Evolutionary conservation across 2,329 filamentous ascomycete genomes (phyloP), one percentile per base, ranked within the genome.

Genomic region (Dothistroma pini): DNA sequence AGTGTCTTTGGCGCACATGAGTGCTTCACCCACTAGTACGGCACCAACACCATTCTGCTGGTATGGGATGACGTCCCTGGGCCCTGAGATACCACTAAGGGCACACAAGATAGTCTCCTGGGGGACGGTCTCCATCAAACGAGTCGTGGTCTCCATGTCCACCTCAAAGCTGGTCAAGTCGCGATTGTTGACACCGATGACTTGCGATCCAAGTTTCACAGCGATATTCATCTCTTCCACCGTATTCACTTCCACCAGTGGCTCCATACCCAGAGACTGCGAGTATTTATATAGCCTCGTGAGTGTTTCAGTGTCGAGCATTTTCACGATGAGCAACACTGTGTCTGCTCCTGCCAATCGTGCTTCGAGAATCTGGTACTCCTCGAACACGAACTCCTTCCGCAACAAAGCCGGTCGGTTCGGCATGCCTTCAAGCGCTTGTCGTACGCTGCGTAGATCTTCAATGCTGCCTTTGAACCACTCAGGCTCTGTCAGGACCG

Each of bases 401-500:
- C 96, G 87, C 32, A 99, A 79, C 12, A 99, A 85, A 1, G 93
- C 96, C 2, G 95, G 96, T 56, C 95, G 85, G 74, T 97, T 96
- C 1, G 91, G 88, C 88, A 99, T 92, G 12, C 89, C 89, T 69
- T 92, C 86, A n/a, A 99, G 80, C 54, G 90, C 92, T 75, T 93
- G 90, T 50, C 95, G 86, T 32, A 97, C 95, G 35, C 89, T 86
- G 62, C 90, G 86, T 57, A 99, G 79, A 74, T 99, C 95, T 61
- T 99, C 93, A 63, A 99, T 93, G 76, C 89, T 96, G 53, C 95
- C 95, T 78, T 97, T 97, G 82, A 99, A 99, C 95, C 95, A 99
- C 72, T 97, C 90, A 0, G 96, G 95, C 77, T 99, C 95, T 0
- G 95, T 99, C 52, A 99, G 84, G n/a, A 99, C 95, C 1, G 95